These are phyloP conservation scores for Diaporthe citrichinensis DNA, from an alignment of 2,329 filamentous ascomycete genomes.

Conservation along the genomic window DNA sequence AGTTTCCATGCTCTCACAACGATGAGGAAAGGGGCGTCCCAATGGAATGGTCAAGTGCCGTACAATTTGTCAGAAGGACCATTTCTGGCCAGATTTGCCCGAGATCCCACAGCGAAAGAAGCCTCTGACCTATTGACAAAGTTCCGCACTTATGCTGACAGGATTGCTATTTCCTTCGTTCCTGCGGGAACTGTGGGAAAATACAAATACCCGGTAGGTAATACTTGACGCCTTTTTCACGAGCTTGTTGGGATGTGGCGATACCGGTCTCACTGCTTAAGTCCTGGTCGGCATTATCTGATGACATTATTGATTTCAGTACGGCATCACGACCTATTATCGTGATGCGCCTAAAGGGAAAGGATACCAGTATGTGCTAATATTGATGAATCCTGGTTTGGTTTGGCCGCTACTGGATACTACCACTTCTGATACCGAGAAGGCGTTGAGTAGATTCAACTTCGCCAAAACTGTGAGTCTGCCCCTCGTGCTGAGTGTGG, in stretches of 20 bases:
- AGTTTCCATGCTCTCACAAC: background rate
- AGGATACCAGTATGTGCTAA: background rate
- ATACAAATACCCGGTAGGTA: background rate
- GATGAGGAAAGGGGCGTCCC: fast-evolving
- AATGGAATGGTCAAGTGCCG: background rate
- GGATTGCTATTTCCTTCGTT: background rate
- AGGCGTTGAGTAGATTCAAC: background rate
- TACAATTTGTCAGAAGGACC: background rate
- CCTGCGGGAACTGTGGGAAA: background rate
- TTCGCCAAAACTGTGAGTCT: constrained; percentile 12
- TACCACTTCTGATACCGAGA: background rate
- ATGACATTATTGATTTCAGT: background rate
- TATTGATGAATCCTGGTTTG: background rate
- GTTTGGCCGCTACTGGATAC: background rate
- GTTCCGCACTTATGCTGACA: background rate
- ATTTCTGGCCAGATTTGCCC: background rate
- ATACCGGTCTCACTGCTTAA: background rate
- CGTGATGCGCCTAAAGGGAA: background rate
- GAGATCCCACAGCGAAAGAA: background rate
- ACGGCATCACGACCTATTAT: background rate
- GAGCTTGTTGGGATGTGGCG: no score
- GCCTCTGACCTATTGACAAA: fast-evolving
- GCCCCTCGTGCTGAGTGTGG: no score
- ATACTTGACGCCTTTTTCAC: no score
- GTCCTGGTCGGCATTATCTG: background rate